Conservation (phyloP, 2,329 filamentous ascomycete species). For the Cladosporium sp. region DNA sequence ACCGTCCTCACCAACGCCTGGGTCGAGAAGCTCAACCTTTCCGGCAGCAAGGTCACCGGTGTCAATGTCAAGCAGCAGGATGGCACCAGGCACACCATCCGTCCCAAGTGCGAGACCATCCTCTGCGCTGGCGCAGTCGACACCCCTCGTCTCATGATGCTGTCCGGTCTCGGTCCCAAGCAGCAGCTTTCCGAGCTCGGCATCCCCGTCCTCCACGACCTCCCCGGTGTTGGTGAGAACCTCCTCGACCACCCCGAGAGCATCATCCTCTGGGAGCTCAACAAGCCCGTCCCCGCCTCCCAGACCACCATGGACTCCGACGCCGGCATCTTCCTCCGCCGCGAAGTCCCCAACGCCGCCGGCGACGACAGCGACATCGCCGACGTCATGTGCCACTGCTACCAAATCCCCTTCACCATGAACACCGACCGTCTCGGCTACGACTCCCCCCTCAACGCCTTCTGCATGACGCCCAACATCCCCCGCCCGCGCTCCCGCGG, state of each 20-base stretch:
- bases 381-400: conserved; percentile 95
- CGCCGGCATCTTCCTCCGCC: conserved; percentile 80
- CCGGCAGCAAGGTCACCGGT: conserved; percentile 65
- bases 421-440: conserved; percentile 78
- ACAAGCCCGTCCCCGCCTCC: conserved; percentile 68
- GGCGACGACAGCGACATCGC: conserved; percentile 68
- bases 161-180: conserved; percentile 47
- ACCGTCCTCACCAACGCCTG: conserved; percentile 83
- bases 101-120: conserved; percentile 69
- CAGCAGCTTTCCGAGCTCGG: conserved; percentile 42
- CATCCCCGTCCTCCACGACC: conserved; percentile 53
- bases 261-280: conserved; percentile 73
- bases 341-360: conserved; percentile 65
- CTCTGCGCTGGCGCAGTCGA: conserved; percentile 76
- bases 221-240: conserved; percentile 61
- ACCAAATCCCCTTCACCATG: conserved; percentile 86
- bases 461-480: conserved; percentile 93
- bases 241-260: conserved; percentile 61
- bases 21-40: conserved; percentile 75
- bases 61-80: conserved; percentile 63
- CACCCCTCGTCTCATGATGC: conserved; percentile 63
- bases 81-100: conserved; percentile 51
- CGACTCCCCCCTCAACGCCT: conserved; percentile 66
- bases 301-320: conserved; percentile 91
- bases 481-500: conserved; percentile 75